phyloP scores from a whole-genome alignment of 208 protist genomes.

The Leishmania guyanensis region DNA sequence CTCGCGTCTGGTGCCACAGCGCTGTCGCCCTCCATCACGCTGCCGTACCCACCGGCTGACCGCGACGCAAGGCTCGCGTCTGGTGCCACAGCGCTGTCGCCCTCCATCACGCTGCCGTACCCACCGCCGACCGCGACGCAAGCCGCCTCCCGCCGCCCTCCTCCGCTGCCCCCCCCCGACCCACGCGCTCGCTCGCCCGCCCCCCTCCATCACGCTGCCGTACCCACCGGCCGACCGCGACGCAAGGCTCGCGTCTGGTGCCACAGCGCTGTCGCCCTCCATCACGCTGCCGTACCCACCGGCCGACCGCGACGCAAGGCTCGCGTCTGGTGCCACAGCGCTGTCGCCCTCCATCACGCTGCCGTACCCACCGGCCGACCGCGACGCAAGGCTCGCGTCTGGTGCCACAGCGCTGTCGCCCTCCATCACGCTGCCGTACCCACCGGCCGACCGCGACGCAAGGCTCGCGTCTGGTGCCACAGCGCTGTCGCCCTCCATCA shows the following conservation, averaged over 20 bases:
- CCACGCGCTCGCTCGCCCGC: too few relatives aligned
- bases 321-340: not conserved
- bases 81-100: too few relatives aligned
- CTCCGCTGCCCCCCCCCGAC: too few relatives aligned
- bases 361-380: slow-evolving; percentile 10
- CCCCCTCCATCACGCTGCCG: too few relatives aligned
- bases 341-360: slow-evolving; percentile 19
- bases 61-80: too few relatives aligned
- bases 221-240: too few relatives aligned
- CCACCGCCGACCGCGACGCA: slow-evolving; percentile 4
- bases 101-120: slow-evolving; percentile 4
- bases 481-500: slow-evolving; percentile 11
- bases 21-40: too few relatives aligned
- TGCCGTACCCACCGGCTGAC: too few relatives aligned
- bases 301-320: not conserved
- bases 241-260: too few relatives aligned
- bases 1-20: too few relatives aligned
- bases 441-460: not conserved
- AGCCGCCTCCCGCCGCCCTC: too few relatives aligned
- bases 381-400: not conserved
- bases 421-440: slow-evolving; percentile 29
- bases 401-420: slow-evolving; percentile 8
- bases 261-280: too few relatives aligned
- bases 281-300: slow-evolving; percentile 14
- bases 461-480: not conserved